Percentiles rank a stretch among this genome's conserved stretches.
Conservation (phyloP, 306 rosid species). For the Abrus pulchellus region DNA sequence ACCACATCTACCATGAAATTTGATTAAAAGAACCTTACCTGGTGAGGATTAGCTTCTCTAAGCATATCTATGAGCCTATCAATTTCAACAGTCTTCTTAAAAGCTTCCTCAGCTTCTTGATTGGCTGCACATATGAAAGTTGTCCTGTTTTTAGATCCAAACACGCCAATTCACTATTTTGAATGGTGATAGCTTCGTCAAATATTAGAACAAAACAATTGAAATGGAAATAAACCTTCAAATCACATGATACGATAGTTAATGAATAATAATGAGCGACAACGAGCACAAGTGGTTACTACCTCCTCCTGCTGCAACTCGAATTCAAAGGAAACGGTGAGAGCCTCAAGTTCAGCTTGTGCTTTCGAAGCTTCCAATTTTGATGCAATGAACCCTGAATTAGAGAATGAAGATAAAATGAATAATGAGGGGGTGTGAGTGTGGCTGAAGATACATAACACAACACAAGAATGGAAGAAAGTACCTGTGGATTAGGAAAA, state of each 20-base stretch:
- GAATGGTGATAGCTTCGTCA: conserved; percentile 39
- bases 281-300: conserved; percentile 2
- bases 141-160: conserved; percentile 93
- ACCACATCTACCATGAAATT: conserved; percentile 4
- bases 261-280: conserved; percentile 15
- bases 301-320: conserved; percentile 56
- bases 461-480: not conserved
- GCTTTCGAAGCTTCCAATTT: conserved; percentile 50
- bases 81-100: conserved; percentile 86
- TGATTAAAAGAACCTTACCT: conserved; percentile 55
- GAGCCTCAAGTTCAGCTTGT: conserved; percentile 40
- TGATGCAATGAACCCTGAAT: conserved; percentile 41
- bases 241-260: not conserved
- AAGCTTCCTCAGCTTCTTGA: conserved; percentile 90
- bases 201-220: conserved; percentile 1
- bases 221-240: conserved; percentile 23
- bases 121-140: conserved; percentile 93
- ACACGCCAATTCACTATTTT: conserved; percentile 64
- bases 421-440: not conserved
- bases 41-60: conserved; percentile 75
- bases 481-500: conserved; percentile 47
- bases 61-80: conserved; percentile 86
- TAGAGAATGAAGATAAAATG: not conserved
- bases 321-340: conserved; percentile 51
- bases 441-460: not conserved